Evolutionary conservation across 163 green algal genomes (phyloP), one percentile per base, ranked within the genome.

Genomic region (Prototheca wickerhamii): DNA sequence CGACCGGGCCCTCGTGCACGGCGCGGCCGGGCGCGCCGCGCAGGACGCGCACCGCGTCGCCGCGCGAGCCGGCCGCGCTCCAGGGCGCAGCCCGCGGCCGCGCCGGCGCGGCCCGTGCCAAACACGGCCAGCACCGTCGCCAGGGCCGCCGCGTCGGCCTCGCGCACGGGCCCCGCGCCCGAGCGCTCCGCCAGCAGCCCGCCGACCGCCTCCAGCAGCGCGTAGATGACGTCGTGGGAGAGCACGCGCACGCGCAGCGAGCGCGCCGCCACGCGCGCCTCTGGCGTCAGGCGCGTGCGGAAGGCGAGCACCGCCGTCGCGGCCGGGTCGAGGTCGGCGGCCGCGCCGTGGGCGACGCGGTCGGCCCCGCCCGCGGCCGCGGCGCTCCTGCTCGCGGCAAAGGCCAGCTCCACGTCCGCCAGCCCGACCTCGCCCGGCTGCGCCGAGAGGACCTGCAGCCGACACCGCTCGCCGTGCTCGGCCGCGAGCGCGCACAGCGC

Each of bases 141-240:
- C 32, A 68, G 34, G 29, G 86, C 88, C 26, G 89, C 51, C 3
- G 71, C 21, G 23, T 79, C 61, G 12, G 79, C 66, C 83, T 96
- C 90, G 74, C 92, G 84, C 25, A n/a, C n/a, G n/a, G n/a, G n/a
- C n/a, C 91, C 71, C 33, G 74, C 43, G 50, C 40, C 26, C 17
- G 30, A 5, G 71, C 87, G 81, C 50, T 86, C 90, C 77, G 96
- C 89, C 94, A 99, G 98, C 7, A 79, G 81, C 8, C 77, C 88
- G 44, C 90, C 85, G 17, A 98, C 79, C 58, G 96, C 87, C 65
- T 99, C 92, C 10, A 99, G 76, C 17, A 98, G 74, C 57, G 92
- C 83, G 76, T 99, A 99, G 75, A 99, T 98, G 64, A 99, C 87
- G 52, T 78, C 67, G 81, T 96, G 95, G 8, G 72, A 76, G 23